Evolutionary conservation across 2,329 filamentous ascomycete genomes (phyloP).

Genomic region (Cordyceps tenuipes): DNA sequence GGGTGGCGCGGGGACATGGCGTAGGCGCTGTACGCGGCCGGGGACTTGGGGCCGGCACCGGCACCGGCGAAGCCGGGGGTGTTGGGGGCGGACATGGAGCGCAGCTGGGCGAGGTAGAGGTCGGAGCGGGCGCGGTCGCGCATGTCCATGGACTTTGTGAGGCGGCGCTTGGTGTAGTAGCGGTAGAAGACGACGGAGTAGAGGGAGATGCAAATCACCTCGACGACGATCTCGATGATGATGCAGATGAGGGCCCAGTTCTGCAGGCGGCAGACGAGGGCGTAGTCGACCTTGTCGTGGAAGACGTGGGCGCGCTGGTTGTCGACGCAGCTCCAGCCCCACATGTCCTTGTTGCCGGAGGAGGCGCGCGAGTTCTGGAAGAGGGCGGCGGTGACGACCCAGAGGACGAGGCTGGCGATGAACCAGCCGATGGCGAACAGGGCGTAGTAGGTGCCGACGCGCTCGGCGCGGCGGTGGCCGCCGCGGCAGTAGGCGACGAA

Average conservation of each 20-base stretch:
- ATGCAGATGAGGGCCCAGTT: slow-evolving; percentile 96
- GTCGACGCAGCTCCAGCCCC: slow-evolving; percentile 95
- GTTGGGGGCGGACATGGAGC: slow-evolving; percentile 84
- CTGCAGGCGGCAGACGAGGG: slow-evolving; percentile 81
- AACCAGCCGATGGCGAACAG: slow-evolving; percentile 91
- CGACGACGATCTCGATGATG: slow-evolving; percentile 91
- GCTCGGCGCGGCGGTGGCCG: slow-evolving; percentile 82
- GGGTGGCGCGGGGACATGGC: slow-evolving; percentile 55
- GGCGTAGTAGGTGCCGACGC: slow-evolving; percentile 91
- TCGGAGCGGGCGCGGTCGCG: slow-evolving; percentile 91
- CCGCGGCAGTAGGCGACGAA: slow-evolving; percentile 82
- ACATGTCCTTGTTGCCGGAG: slow-evolving; percentile 73
- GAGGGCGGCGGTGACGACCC: slow-evolving; percentile 76
- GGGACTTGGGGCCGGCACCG: slow-evolving; percentile 35
- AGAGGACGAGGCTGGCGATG: slow-evolving; percentile 86
- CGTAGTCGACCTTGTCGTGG: slow-evolving; percentile 73
- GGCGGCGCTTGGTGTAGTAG: slow-evolving; percentile 91
- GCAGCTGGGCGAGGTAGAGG: slow-evolving; percentile 82
- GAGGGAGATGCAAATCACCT: slow-evolving; percentile 82
- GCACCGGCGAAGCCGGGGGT: slow-evolving; percentile 66
- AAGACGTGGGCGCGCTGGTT: slow-evolving; percentile 76
- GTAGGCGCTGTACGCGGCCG: slow-evolving; percentile 31
- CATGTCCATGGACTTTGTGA: slow-evolving; percentile 93
- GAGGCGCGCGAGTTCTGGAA: slow-evolving; percentile 71
- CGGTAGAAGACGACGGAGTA: slow-evolving; percentile 96